Evolutionary conservation across 805 yeast genomes (phyloP), one percentile per base, ranked within the genome.

Genomic region (Wickerhamomyces queroliae): DNA sequence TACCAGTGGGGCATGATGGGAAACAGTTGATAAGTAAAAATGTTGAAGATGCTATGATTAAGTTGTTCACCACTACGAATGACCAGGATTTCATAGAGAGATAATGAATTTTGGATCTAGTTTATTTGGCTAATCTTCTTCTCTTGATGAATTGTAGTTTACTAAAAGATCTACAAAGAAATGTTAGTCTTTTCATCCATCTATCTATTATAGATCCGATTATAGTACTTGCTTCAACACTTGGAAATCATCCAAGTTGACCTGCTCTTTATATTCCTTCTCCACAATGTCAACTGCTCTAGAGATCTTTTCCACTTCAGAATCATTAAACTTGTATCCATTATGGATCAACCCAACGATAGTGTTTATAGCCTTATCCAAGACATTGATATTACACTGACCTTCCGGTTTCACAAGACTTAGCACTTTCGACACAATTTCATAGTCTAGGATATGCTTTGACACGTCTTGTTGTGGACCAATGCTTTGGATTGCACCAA

Each of bases 401-500:
- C 53, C 42, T n/a, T 56, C 61, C 29, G 44, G 42, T 13, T 50
- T 42, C 19, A 48, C 47, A 32, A 62, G 32, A 33, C 45, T 45
- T 12, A 53, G 45, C n/a, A 66, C 49, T 9, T 61, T 48, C 4
- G 54, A 33, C 7, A 50, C 45, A 10, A 66, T 45, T 12, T 54
- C 50, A 29, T 49, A 48, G 33, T 57, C 57, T 13, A 49, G 45
- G 21, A 83, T 57, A 29, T 70, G 63, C 5, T 55, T 46, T 23
- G 60, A 53, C 29, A 67, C 66, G 11, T 68, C 70, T 10, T 61
- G 56, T 29, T 67, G 62, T 15, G 69, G 53, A 3, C 74, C 78
- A 2, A 78, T 71, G 9, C 84, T 72, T 26, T 83, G 55, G 13
- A 80, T 59, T 1, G 89, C 76, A n/a, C 80, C 69, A 3, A 80